phyloP scores from a whole-genome alignment of 306 rosid species.

The Prunus mira region DNA sequence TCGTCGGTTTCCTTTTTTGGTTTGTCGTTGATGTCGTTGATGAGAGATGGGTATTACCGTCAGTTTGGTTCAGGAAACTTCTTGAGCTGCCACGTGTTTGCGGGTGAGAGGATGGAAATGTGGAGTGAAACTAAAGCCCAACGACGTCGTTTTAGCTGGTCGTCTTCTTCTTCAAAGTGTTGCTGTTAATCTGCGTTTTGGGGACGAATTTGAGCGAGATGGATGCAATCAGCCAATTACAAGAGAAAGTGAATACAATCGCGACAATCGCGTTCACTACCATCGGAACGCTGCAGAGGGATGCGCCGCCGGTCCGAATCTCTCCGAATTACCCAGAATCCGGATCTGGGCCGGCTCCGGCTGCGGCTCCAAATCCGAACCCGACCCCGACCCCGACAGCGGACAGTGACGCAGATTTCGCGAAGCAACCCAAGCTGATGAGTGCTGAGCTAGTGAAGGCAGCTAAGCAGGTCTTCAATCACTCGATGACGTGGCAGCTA shows the following conservation, averaged over 20 bases:
- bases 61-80: background rate
- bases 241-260: conserved; percentile 12
- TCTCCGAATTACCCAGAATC: conserved; percentile 8
- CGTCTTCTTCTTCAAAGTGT: background rate
- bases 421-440: conserved; percentile 21
- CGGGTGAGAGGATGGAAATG: background rate
- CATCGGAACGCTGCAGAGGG: conserved; percentile 4
- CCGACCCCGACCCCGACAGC: background rate
- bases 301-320: conserved; percentile 11
- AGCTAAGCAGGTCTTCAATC: background rate
- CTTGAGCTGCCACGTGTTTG: background rate
- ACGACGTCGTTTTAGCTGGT: background rate
- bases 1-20: background rate
- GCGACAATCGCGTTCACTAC: conserved; percentile 14
- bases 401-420: background rate
- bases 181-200: background rate
- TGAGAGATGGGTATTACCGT: background rate
- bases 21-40: conserved; percentile 1
- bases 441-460: conserved; percentile 20
- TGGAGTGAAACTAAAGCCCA: background rate
- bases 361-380: background rate
- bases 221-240: conserved; percentile 14
- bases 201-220: background rate
- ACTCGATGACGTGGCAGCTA: background rate
- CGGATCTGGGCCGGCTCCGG: background rate